phyloP scores from a whole-genome alignment of 2,329 filamentous ascomycete genomes.

The Claviceps africana region DNA sequence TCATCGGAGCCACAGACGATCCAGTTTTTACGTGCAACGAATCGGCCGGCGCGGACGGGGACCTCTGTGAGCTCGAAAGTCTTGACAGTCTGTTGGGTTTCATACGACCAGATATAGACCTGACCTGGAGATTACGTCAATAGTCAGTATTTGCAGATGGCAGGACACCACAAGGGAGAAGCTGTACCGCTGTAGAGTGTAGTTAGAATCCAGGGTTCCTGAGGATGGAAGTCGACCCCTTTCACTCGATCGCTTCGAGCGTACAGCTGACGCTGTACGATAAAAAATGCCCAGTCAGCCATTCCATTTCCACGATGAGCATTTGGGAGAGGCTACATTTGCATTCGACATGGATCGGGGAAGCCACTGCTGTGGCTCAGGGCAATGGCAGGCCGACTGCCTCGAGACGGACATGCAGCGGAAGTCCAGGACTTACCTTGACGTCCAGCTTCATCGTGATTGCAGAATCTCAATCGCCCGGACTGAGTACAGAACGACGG shows the following conservation, averaged over 20 bases:
- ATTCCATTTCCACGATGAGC: background rate
- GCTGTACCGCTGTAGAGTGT: conserved; percentile 79
- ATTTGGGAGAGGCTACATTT: background rate
- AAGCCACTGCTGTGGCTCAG: background rate
- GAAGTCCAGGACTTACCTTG: conserved; percentile 19
- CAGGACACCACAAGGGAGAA: background rate
- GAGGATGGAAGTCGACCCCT: conserved; percentile 91
- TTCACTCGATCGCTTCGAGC: conserved; percentile 92
- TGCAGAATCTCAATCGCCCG: background rate
- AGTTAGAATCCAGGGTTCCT: conserved; percentile 92
- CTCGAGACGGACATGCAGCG: background rate
- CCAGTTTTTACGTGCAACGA: conserved; percentile 98
- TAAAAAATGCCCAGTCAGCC: background rate
- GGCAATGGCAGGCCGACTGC: background rate
- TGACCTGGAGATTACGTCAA: conserved; percentile 48
- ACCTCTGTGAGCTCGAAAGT: conserved; percentile 98
- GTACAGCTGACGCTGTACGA: conserved; percentile 30
- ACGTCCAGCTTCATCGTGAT: conserved; percentile 28
- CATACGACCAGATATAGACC: conserved; percentile 98
- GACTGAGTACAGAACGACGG: background rate
- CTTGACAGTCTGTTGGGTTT: conserved; percentile 93
- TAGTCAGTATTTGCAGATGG: background rate
- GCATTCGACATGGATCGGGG: conserved; percentile 3
- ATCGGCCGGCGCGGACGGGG: conserved; percentile 88
- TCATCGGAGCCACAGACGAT: conserved; percentile 93